Evolutionary conservation across 352 stramenopile genomes (phyloP).

Genomic region (Globisporangium nodosum): DNA sequence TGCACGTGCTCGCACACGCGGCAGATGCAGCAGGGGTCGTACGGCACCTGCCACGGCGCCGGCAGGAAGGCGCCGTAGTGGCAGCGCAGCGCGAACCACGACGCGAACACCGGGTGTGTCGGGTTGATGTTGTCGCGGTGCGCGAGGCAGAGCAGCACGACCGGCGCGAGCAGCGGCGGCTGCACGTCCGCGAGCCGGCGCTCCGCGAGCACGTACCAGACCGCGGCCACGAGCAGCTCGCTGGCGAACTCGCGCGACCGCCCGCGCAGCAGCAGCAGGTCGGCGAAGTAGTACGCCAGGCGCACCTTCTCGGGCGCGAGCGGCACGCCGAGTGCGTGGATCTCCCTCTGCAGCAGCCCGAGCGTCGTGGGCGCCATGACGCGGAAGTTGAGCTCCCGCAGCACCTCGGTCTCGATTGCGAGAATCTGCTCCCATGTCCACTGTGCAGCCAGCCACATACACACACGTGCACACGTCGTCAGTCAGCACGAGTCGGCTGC

Average conservation of each 20-base stretch:
- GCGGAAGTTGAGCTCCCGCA: conserved; percentile 43
- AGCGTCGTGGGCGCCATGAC: conserved; percentile 50
- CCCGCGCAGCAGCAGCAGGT: conserved; percentile 45
- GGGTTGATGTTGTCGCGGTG: conserved; percentile 68
- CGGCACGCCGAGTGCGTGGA: conserved; percentile 19
- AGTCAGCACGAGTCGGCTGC: not conserved
- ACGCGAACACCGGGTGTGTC: conserved; percentile 36
- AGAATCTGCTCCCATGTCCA: conserved; percentile 69
- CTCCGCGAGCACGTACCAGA: conserved; percentile 50
- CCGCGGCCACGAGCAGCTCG: conserved; percentile 44
- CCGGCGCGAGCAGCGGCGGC: conserved; percentile 35
- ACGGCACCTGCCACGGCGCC: conserved; percentile 52
- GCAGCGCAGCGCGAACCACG: conserved; percentile 64
- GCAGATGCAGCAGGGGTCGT: conserved; percentile 42
- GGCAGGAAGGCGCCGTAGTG: conserved; percentile 41
- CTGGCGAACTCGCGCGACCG: conserved; percentile 35
- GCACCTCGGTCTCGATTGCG: conserved; percentile 32
- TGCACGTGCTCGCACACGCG: conserved; percentile 51
- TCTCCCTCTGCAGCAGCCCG: conserved; percentile 31
- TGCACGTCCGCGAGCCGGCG: conserved; percentile 43
- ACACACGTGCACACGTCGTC: not conserved
- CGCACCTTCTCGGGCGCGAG: conserved; percentile 17
- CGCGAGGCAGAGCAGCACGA: conserved; percentile 55
- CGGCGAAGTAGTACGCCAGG: conserved; percentile 55
- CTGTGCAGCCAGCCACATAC: conserved; percentile 11